Evolutionary conservation across 345 rosid genomes (phyloP).

Genomic region (Hevea brasiliensis): DNA sequence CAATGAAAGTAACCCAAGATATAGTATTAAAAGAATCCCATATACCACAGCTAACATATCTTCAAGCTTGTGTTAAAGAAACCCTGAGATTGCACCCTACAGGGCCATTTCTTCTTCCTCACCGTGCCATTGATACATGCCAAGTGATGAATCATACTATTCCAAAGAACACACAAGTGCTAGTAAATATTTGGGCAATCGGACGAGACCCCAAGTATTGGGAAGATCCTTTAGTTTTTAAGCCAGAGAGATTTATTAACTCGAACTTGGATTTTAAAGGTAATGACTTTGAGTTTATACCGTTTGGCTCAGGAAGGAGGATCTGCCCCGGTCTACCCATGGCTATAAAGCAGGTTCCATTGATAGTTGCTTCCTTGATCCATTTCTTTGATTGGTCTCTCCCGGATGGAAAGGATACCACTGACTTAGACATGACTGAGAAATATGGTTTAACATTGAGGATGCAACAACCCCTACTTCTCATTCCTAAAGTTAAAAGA

Average conservation of each 20-base stretch:
- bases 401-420: constrained; percentile 6
- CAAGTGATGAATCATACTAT: constrained; percentile 24
- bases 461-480: constrained; percentile 22
- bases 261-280: constrained; percentile 24
- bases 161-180: constrained; percentile 20
- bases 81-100: constrained; percentile 30
- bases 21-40: constrained; percentile 16
- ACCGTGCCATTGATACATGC: constrained; percentile 19
- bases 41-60: constrained; percentile 12
- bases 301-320: constrained; percentile 38
- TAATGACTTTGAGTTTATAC: constrained; percentile 23
- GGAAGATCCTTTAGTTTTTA: constrained; percentile 18
- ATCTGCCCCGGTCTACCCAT: constrained; percentile 32
- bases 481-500: constrained; percentile 17
- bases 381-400: constrained; percentile 32
- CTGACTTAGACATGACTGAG: constrained; percentile 21
- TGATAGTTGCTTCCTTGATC: constrained; percentile 22
- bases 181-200: constrained; percentile 31
- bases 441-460: constrained; percentile 19
- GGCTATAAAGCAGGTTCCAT: constrained; percentile 28
- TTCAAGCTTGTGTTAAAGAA: constrained; percentile 32
- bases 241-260: constrained; percentile 24
- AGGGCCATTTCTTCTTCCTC: constrained; percentile 34
- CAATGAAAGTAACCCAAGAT: background rate
- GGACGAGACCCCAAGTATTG: constrained; percentile 29